Base-by-base conservation (phyloP, 2,329 filamentous ascomycete species). In the Aspergillus floridensis region DNA sequence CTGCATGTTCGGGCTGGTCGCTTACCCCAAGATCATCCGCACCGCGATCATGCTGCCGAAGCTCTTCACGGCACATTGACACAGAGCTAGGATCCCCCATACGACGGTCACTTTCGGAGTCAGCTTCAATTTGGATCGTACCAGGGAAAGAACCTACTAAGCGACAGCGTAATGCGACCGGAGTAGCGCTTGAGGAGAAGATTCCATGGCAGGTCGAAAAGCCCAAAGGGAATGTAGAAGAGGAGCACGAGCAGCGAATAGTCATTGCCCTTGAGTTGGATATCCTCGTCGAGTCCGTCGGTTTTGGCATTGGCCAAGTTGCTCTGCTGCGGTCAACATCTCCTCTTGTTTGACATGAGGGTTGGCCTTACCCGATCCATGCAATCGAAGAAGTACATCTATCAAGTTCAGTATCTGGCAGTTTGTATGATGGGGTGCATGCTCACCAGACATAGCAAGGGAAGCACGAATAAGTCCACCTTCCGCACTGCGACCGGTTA, bases 211-310 rank as follows among this genome's bases (percentile, higher is more conserved):
- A 84, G 66, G 63, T 83, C 79, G 54, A 75, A 80, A 1, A 83
- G 65, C 0, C 80, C 80, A 59, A 81, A 81, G 0, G 81, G 81
- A 2, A 83, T 76, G 58, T 83, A 82, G 62, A 83, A 83, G 0
- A 83, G 68, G 3, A 82, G 65, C 5, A 83, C 77, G 1, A 70
- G 55, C 2, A 71, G 52, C 1, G 68, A 70, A 29, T 70, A 71
- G 12, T 75, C 59, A 78, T 81, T 57, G 63, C 72, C 52, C 76
- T 70, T 50, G 2, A 71, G 62, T 8, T 67, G 32, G 16, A 71
- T 55, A 51, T 82, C 81, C 19, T 68, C 64, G n/a, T 79, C 76
- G 38, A 79, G 70, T 5, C 79, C 80, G 56, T 82, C 79, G 0
- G 81, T 83, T 60, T 83, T 81, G 0, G 82, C 68, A 56, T 71